Evolutionary conservation across 352 stramenopile species (phyloP).

Genomic region (Saprolegnia parasitica): DNA sequence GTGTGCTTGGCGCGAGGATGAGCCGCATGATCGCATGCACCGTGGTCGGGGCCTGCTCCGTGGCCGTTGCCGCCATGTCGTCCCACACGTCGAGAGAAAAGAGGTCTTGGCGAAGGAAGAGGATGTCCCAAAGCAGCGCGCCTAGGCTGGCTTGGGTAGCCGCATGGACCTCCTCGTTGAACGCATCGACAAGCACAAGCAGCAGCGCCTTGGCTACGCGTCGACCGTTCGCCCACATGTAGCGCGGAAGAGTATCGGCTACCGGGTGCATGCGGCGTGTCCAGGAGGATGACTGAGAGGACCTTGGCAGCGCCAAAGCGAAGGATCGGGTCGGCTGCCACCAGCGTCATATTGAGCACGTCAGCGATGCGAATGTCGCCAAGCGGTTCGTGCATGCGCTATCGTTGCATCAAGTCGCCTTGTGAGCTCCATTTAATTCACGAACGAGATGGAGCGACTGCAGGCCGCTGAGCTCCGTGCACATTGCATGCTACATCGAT

Average conservation of each 20-base stretch:
- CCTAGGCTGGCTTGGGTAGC: not conserved
- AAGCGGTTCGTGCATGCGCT: not conserved
- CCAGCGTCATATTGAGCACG: not conserved
- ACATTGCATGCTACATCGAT: not conserved
- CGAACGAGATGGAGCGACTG: not conserved
- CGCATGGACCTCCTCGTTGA: not conserved
- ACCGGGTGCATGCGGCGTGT: not conserved
- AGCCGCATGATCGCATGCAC: not conserved
- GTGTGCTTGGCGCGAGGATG: not conserved
- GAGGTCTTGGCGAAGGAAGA: not conserved
- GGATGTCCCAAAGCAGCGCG: not conserved
- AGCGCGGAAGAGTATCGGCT: not conserved
- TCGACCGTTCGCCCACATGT: not conserved
- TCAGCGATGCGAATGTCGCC: not conserved
- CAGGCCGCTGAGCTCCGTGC: not conserved
- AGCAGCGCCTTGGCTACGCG: not conserved
- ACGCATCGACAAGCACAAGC: not conserved
- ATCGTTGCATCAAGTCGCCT: no score
- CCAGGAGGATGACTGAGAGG: not conserved
- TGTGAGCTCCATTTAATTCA: no score
- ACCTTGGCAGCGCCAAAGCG: not conserved
- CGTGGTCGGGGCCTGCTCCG: not conserved
- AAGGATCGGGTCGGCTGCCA: not conserved
- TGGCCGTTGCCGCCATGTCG: not conserved
- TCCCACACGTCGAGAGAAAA: not conserved